Evolutionary conservation across 768 basidiomycete genomes (phyloP).

Genomic region (Mycena sanguinolenta): DNA sequence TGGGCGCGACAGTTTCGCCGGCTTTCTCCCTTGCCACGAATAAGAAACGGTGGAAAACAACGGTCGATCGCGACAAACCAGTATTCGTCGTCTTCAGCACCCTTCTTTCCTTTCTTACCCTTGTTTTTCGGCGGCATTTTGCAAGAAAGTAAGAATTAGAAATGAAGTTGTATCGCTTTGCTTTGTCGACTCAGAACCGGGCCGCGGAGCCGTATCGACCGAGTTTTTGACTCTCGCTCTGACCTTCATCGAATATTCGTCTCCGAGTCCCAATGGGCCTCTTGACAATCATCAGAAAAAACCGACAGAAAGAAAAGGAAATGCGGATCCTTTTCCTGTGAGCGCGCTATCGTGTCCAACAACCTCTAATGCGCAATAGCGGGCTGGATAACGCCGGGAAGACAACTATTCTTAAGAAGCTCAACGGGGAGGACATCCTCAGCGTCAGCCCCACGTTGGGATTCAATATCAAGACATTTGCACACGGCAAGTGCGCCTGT

Average conservation of each 20-base stretch:
- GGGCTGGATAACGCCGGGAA: constrained; percentile 99
- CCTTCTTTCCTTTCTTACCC: constrained; percentile 90
- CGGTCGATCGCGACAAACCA: constrained; percentile 65
- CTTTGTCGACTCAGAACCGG: constrained; percentile 1
- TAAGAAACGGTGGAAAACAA: constrained; percentile 28
- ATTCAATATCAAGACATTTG: constrained; percentile 98
- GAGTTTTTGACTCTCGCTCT: constrained; percentile 8
- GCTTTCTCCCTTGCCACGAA: constrained; percentile 64
- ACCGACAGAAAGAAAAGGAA: constrained; percentile 93
- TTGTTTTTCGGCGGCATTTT: constrained; percentile 74
- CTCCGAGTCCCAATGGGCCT: constrained; percentile 83
- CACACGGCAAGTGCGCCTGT: constrained; percentile 82
- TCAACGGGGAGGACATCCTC: constrained; percentile 92
- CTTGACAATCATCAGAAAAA: constrained; percentile 97
- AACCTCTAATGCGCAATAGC: constrained; percentile 57
- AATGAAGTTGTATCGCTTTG: constrained; percentile 13
- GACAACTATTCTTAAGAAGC: constrained; percentile 96
- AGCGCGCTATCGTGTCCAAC: constrained; percentile 40
- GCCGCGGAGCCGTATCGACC: constrained; percentile 2
- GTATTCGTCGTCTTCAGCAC: constrained; percentile 79
- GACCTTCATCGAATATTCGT: not conserved
- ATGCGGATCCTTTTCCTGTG: constrained; percentile 97
- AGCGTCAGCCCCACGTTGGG: constrained; percentile 94
- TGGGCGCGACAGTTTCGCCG: constrained; percentile 68
- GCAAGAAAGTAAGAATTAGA: constrained; percentile 18